phyloP scores from a whole-genome alignment of 2,329 filamentous ascomycete species.

The Xylariomycetidae sp. region DNA sequence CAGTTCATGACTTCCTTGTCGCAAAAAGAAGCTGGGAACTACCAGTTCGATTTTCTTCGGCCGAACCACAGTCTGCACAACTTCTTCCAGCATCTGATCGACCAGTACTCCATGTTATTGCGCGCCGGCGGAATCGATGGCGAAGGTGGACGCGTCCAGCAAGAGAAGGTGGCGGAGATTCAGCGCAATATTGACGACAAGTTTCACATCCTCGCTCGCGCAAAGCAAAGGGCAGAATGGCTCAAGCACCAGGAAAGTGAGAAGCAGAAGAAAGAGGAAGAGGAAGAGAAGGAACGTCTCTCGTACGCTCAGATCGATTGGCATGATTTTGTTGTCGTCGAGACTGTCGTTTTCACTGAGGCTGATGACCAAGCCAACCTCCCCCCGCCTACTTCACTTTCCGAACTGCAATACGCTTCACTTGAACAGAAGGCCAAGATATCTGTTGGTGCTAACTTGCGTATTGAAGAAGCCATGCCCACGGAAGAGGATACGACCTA shows the following conservation, averaged over 20 bases:
- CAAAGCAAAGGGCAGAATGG: slow-evolving; percentile 83
- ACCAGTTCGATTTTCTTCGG: slow-evolving; percentile 92
- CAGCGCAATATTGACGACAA: slow-evolving; percentile 72
- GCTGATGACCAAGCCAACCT: slow-evolving; percentile 80
- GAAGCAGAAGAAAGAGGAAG: slow-evolving; percentile 82
- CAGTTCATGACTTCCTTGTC: slow-evolving; percentile 86
- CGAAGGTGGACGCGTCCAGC: slow-evolving; percentile 60
- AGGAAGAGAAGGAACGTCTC: slow-evolving; percentile 72
- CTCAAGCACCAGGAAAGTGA: slow-evolving; percentile 77
- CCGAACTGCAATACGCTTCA: slow-evolving; percentile 88
- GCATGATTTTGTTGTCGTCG: slow-evolving; percentile 95
- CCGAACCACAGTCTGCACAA: slow-evolving; percentile 95
- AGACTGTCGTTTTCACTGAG: slow-evolving; percentile 89
- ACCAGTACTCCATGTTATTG: slow-evolving; percentile 83
- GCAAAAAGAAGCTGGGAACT: slow-evolving; percentile 83
- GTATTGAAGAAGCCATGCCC: slow-evolving; percentile 94
- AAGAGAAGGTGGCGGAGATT: slow-evolving; percentile 66
- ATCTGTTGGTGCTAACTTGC: slow-evolving; percentile 72
- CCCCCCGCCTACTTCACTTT: slow-evolving; percentile 80
- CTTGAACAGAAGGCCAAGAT: slow-evolving; percentile 92
- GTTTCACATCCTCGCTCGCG: slow-evolving; percentile 71
- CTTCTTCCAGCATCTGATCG: slow-evolving; percentile 86
- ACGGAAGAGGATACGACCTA: slow-evolving; percentile 62
- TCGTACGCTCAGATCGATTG: slow-evolving; percentile 87
- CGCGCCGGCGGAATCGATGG: slow-evolving; percentile 62